phyloP scores from a whole-genome alignment of 2,329 filamentous ascomycete genomes.

The Zymoseptoria crescenta region DNA sequence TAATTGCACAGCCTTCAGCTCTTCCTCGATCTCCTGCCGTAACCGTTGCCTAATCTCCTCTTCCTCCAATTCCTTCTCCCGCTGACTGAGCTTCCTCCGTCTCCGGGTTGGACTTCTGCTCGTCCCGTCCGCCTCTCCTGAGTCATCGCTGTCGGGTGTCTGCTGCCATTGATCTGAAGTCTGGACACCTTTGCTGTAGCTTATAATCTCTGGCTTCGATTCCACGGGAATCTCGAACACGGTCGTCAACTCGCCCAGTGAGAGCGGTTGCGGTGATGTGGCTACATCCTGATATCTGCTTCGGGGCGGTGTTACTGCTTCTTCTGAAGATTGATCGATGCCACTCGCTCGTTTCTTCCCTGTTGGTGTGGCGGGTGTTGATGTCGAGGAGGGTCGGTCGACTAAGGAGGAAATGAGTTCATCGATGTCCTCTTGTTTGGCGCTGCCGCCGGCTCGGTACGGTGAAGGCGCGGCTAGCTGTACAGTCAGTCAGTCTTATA shows the following conservation, averaged over 20 bases:
- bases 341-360: constrained; percentile 22
- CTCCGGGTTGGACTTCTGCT: constrained; percentile 43
- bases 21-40: constrained; percentile 84
- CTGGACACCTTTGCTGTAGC: constrained; percentile 95
- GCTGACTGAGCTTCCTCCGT: constrained; percentile 66
- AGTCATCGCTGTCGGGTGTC: constrained; percentile 44
- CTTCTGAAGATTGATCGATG: constrained; percentile 16
- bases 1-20: constrained; percentile 63
- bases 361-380: constrained; percentile 21
- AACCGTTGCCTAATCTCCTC: constrained; percentile 83
- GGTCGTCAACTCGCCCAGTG: constrained; percentile 64
- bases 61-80: constrained; percentile 66
- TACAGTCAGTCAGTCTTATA: constrained; percentile 21
- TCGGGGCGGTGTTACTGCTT: constrained; percentile 23
- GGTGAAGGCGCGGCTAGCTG: constrained; percentile 64
- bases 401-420: constrained; percentile 76
- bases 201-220: constrained; percentile 65
- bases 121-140: constrained; percentile 56
- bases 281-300: constrained; percentile 27
- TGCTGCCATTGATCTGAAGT: constrained; percentile 64
- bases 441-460: constrained; percentile 49
- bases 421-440: constrained; percentile 69
- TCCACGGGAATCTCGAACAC: constrained; percentile 72
- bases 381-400: constrained; percentile 46
- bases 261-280: constrained; percentile 60